phyloP scores from a whole-genome alignment of 2,329 filamentous ascomycete species.

The Chrysoporthe cubensis region DNA sequence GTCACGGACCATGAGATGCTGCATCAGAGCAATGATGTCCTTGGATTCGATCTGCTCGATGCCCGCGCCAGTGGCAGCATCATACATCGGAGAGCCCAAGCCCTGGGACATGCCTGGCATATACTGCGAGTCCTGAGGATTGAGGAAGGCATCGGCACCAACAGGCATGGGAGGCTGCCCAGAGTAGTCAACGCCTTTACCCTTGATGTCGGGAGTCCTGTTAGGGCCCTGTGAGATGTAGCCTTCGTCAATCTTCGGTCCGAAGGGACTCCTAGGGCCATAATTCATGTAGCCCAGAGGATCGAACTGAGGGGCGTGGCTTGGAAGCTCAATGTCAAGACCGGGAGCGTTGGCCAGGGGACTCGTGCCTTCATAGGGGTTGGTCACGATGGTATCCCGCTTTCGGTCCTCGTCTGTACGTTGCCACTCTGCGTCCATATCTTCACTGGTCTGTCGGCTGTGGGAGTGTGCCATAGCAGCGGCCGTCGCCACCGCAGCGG shows the following conservation, averaged over 20 bases:
- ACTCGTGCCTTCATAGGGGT: constrained; percentile 68
- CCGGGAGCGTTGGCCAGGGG: constrained; percentile 61
- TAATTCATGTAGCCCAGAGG: constrained; percentile 47
- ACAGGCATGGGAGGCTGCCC: constrained; percentile 55
- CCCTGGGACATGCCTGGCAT: constrained; percentile 91
- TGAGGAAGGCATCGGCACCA: constrained; percentile 69
- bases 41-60: constrained; percentile 93
- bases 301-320: constrained; percentile 37
- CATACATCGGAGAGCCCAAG: constrained; percentile 87
- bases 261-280: constrained; percentile 60
- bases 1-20: constrained; percentile 96
- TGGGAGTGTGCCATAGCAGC: constrained; percentile 50
- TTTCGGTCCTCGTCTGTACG: constrained; percentile 66
- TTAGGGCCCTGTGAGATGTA: constrained; percentile 79
- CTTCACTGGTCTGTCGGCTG: constrained; percentile 58
- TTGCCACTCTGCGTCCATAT: constrained; percentile 68
- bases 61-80: constrained; percentile 82
- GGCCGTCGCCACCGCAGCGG: constrained; percentile 57
- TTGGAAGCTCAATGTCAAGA: constrained; percentile 36
- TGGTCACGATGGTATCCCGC: constrained; percentile 68
- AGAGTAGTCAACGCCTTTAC: constrained; percentile 58
- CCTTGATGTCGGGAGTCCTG: constrained; percentile 55
- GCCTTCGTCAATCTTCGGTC: constrained; percentile 77
- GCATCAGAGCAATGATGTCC: constrained; percentile 96
- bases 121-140: constrained; percentile 64